Base-by-base conservation (phyloP, 371 early-diverging fungal species). In the Rhizomucor miehei region DNA sequence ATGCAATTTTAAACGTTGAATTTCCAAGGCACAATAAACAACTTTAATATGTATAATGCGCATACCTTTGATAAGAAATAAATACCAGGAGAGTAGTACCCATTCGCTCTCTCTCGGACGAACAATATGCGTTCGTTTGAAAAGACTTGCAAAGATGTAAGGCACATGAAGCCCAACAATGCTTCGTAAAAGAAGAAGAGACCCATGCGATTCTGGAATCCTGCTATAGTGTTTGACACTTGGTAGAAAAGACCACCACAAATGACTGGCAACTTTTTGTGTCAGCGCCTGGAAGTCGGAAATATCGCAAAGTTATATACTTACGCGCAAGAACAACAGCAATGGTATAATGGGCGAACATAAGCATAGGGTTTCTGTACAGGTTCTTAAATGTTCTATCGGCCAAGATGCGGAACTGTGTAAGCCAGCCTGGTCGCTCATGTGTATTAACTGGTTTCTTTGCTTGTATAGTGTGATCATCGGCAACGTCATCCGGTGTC, bases 181-280 rank as follows among this genome's bases (percentile, higher is more conserved):
- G 91, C 87, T 51, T 86, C 88, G 53, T 89, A 82, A 59, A 93
- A 91, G 68, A 93, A 92, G 65, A 91, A 84, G 21, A 86, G 65
- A 11, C 94, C 94, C 82, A 90, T 83, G 23, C 94, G 80, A 61
- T 93, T 93, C 67, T 93, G 92, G 71, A 91, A 89, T 13, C 94
- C 92, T 1, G 88, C 82, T 45, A 95, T 80, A 19, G 89, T 85
- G 56, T 84, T 84, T 16, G 87, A 84, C 6, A 93, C 85, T 40
- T 88, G 82, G 66, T 86, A 95, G 52, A 87, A 95, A 34, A 93
- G 62, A 0, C 86, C 73, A n/a, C 95, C 95, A 52, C 89, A 88
- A 36, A 92, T 73, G 10, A 86, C 71, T 70, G 60, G 41, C 44
- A 29, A 29, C 8, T 29, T 29, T 29, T 29, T 29, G 29, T 8